A percentile compares a stretch with the other conserved stretches of the same genome.
phyloP scores from a whole-genome alignment of 352 stramenopile genomes.

The Pythium plurisporium region DNA sequence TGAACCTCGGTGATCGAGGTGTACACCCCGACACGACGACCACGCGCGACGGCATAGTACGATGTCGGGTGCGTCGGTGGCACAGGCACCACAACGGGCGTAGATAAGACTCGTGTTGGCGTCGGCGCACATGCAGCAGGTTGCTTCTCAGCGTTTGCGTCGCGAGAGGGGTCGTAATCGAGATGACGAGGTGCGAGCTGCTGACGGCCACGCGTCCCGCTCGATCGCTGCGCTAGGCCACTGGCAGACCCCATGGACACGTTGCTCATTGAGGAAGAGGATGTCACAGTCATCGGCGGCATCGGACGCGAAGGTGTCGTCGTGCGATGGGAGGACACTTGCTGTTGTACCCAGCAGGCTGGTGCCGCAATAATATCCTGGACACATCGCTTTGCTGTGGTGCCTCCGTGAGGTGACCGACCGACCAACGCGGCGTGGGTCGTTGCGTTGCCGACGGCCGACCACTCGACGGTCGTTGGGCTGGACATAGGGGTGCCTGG shows the following conservation, averaged over 20 bases:
- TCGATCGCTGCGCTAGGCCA: not conserved
- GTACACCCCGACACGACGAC: constrained; percentile 43
- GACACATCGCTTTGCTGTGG: not conserved
- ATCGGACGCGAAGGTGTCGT: not conserved
- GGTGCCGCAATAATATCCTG: not conserved
- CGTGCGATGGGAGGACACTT: too few species aligned
- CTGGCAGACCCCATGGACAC: not conserved
- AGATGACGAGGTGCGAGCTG: constrained; percentile 6
- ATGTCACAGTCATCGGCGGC: not conserved
- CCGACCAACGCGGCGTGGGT: too few species aligned
- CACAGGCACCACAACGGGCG: not conserved
- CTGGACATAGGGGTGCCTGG: too few species aligned
- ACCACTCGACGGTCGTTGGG: too few species aligned
- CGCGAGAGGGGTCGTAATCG: not conserved
- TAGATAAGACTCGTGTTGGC: not conserved
- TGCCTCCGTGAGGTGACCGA: too few species aligned
- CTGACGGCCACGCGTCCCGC: not conserved
- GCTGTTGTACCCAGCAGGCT: too few species aligned
- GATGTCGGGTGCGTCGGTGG: not conserved
- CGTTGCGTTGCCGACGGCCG: too few species aligned
- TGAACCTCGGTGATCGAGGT: constrained; percentile 33
- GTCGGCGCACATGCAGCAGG: not conserved
- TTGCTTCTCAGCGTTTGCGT: not conserved
- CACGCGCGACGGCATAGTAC: constrained; percentile 48
- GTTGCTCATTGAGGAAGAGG: not conserved